These are phyloP conservation scores for Colletotrichum abscissum DNA, from an alignment of 2,329 filamentous ascomycete species.

Conservation along the genomic window DNA sequence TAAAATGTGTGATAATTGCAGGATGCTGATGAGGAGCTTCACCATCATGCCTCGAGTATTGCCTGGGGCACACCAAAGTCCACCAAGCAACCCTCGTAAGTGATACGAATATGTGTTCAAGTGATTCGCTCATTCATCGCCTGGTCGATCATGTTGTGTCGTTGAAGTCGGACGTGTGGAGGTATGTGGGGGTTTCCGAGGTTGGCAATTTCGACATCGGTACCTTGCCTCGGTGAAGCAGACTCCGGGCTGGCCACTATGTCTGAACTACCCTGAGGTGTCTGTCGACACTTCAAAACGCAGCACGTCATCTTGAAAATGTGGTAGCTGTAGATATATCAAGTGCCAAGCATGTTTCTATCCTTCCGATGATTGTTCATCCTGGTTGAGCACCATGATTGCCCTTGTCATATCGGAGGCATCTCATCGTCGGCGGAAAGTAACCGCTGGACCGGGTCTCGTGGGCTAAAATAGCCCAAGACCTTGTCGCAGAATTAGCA, in stretches of 20 bases:
- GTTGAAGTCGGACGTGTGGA: neutral
- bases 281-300: neutral
- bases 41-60: neutral
- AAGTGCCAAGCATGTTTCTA: neutral
- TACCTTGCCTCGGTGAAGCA: slow-evolving; percentile 11
- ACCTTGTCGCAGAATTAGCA: slow-evolving; percentile 31
- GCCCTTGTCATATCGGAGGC: neutral
- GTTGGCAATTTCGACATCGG: slow-evolving; percentile 15
- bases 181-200: neutral
- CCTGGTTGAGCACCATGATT: slow-evolving; percentile 3
- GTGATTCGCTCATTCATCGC: neutral
- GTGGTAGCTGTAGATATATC: too few relatives aligned
- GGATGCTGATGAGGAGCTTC: neutral
- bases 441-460: slow-evolving; percentile 27
- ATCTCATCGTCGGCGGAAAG: slow-evolving; percentile 11
- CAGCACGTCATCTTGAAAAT: neutral
- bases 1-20: neutral
- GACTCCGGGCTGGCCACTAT: neutral
- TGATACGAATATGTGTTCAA: neutral
- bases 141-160: neutral
- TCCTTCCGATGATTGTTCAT: neutral
- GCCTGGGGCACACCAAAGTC: too few relatives aligned
- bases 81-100: neutral
- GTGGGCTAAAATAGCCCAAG: slow-evolving; percentile 27
- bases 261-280: too few relatives aligned